Base-by-base conservation (phyloP, 768 basidiomycete genomes). In the Podaxis sp. region DNA sequence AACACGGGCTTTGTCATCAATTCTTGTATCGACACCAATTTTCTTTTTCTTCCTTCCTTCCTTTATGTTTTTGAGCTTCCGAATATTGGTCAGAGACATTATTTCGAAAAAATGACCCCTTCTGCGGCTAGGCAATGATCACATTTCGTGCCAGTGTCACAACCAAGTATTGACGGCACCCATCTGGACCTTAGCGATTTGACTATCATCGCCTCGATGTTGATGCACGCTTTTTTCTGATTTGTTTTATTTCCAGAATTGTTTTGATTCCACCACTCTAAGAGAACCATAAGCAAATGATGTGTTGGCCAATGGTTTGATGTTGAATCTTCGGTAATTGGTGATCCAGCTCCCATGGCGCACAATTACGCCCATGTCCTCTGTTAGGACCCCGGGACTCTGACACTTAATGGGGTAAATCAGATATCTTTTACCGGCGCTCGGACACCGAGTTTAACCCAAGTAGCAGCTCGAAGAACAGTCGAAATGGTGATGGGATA, bases 231-330 rank as follows among this genome's bases (percentile, higher is more conserved):
- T 38, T 40, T 16, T 13, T 51, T 32, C 32, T n/a, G 57, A 57
- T 14, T 53, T 63, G 14, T 42, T 64, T 62, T 46, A 59, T 54
- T 59, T 74, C 66, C 28, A 62, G 50, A 37, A 37, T 7, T 54
- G 56, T 48, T 57, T 59, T 13, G 64, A 56, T 18, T 79, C 82
- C 4, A 81, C 77, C 42, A 87, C 76, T 61, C 86, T 88, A 72
- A 88, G 74, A 6, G 87, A 89, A 70, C 90, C 89, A 60, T 90
- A 89, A 3, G 88, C 88, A 67, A 84, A 88, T 59, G 89, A 65
- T 6, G 86, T 87, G 86, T 87, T 11, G 83, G 82, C 64, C 82
- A 84, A 9, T 87, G 87, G 14, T 82, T 78, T 50, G 77, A 72
- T 21, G 69, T 65, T 2, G 74, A 64, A 62, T 76, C 74, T 16